A percentile compares a stretch with the other conserved stretches of the same genome.
phyloP scores from a whole-genome alignment of 2,329 filamentous ascomycete genomes.

The Ascochyta koolunga region DNA sequence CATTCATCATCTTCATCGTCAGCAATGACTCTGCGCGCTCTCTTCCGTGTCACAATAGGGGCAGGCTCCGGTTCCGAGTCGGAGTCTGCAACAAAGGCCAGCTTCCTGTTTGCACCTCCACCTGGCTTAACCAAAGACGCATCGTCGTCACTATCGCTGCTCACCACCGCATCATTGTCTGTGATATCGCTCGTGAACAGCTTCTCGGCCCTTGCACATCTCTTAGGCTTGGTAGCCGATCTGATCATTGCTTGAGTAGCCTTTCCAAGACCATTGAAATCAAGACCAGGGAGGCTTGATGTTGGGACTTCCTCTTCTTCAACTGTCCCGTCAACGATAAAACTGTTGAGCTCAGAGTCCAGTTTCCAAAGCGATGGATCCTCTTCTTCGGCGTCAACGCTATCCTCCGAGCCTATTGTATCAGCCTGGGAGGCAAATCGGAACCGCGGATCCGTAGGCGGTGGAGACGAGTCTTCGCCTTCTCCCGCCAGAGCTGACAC shows the following conservation, averaged over 20 bases:
- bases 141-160: conserved; percentile 44
- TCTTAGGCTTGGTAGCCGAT: conserved; percentile 28
- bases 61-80: conserved; percentile 31
- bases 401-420: conserved; percentile 53
- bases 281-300: conserved; percentile 41
- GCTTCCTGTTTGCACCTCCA: conserved; percentile 20
- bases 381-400: conserved; percentile 46
- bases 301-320: conserved; percentile 37
- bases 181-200: conserved; percentile 45
- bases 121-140: conserved; percentile 17
- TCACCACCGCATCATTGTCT: conserved; percentile 42
- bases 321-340: conserved; percentile 54
- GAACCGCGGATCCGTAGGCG: conserved; percentile 48
- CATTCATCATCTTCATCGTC: conserved; percentile 43
- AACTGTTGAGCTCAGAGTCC: conserved; percentile 55
- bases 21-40: conserved; percentile 36
- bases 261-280: conserved; percentile 35
- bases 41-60: conserved; percentile 30
- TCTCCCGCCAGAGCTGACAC: conserved; percentile 41
- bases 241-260: conserved; percentile 43
- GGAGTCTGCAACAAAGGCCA: conserved; percentile 31
- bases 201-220: conserved; percentile 33
- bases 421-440: conserved; percentile 47
- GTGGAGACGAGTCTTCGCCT: conserved; percentile 44
- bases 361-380: conserved; percentile 50